phyloP scores from a whole-genome alignment of 2,329 filamentous ascomycete species.

The Aspergillus flavus region DNA sequence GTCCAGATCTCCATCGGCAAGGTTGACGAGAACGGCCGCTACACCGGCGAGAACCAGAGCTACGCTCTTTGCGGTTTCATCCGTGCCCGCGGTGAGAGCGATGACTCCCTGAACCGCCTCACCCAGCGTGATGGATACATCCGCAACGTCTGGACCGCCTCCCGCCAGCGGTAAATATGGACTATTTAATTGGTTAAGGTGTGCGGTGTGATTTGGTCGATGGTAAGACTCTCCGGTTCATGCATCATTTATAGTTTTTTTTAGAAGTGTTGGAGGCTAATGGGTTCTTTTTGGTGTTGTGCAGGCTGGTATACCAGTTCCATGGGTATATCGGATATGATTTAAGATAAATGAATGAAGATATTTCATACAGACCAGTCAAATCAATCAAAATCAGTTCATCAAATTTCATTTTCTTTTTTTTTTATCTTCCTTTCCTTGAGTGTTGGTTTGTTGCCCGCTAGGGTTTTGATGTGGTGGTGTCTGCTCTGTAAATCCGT shows the following conservation, averaged over 20 bases:
- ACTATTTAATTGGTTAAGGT: slow-evolving; percentile 5
- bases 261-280: background rate
- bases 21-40: slow-evolving; percentile 98
- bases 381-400: slow-evolving; percentile 4
- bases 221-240: slow-evolving; percentile 22
- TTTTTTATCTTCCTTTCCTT: background rate
- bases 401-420: background rate
- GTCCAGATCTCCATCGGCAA: slow-evolving; percentile 97
- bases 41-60: slow-evolving; percentile 94
- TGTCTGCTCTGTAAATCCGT: background rate
- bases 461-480: background rate
- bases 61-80: slow-evolving; percentile 98
- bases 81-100: slow-evolving; percentile 94
- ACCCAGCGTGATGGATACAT: slow-evolving; percentile 94
- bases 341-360: slow-evolving; percentile 14
- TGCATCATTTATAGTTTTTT: no score
- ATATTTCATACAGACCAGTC: slow-evolving; percentile 6
- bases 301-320: background rate
- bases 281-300: background rate
- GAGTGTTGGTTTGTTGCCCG: background rate
- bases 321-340: slow-evolving; percentile 3
- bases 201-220: slow-evolving; percentile 19
- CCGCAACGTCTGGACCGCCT: slow-evolving; percentile 93
- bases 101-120: slow-evolving; percentile 94
- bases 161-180: slow-evolving; percentile 54